These are phyloP conservation scores for Salix arbutifolia DNA, from an alignment of 345 rosid genomes.

Conservation along the genomic window DNA sequence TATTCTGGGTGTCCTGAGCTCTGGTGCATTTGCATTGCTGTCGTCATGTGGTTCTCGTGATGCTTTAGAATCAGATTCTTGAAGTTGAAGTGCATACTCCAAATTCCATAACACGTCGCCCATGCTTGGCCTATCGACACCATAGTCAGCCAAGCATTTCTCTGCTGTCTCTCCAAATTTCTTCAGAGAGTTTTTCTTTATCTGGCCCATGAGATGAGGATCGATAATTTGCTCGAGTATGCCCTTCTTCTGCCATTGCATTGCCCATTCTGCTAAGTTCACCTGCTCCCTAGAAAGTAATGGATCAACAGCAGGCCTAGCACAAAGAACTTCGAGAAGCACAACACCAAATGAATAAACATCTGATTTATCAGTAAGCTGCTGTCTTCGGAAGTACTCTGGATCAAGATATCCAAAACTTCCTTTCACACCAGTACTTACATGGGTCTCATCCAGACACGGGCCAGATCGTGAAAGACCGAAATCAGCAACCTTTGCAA, in stretches of 20 bases:
- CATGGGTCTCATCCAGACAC: conserved; percentile 84
- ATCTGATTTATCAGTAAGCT: conserved; percentile 91
- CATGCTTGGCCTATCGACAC: conserved; percentile 87
- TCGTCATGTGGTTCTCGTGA: conserved; percentile 31
- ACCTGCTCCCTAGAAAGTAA: conserved; percentile 89
- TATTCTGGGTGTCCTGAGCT: conserved; percentile 9
- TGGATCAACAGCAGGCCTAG: conserved; percentile 93
- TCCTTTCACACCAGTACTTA: conserved; percentile 93
- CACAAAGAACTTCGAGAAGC: conserved; percentile 90
- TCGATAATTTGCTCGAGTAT: conserved; percentile 70
- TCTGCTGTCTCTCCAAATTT: conserved; percentile 88
- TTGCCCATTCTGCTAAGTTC: conserved; percentile 96
- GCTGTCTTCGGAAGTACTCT: conserved; percentile 91
- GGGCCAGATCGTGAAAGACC: conserved; percentile 97
- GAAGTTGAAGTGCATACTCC: conserved; percentile 74
- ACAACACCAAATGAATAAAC: conserved; percentile 93
- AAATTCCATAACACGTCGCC: conserved; percentile 96
- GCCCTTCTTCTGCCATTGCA: conserved; percentile 90
- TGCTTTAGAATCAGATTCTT: conserved; percentile 63
- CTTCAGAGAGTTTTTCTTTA: conserved; percentile 64
- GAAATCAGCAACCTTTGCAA: conserved; percentile 92
- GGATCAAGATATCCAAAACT: conserved; percentile 97
- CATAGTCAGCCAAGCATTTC: conserved; percentile 93
- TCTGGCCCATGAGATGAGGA: conserved; percentile 58
- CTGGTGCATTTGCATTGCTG: conserved; percentile 11